phyloP scores from a whole-genome alignment of 176 grass and related monocot species.

The Dendrocalamus sinicus region DNA sequence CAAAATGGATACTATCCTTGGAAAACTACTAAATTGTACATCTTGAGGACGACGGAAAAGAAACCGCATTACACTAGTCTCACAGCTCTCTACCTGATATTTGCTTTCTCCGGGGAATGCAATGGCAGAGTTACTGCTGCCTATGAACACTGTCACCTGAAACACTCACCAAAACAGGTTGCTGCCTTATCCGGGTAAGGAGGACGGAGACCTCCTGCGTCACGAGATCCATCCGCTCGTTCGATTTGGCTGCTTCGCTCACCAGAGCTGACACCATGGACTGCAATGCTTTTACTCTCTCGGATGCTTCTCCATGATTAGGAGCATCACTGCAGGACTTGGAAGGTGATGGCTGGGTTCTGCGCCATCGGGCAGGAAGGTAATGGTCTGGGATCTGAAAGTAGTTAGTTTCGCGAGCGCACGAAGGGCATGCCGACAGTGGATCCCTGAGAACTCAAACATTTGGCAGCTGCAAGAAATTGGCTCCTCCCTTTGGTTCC shows the following conservation, averaged over 20 bases:
- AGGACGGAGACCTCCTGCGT: constrained; percentile 58
- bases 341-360: constrained; percentile 29
- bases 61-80: neutral
- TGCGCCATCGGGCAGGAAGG: constrained; percentile 59
- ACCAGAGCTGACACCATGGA: constrained; percentile 57
- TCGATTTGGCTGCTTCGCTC: constrained; percentile 65
- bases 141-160: constrained; percentile 33
- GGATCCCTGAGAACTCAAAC: constrained; percentile 66
- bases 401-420: constrained; percentile 61
- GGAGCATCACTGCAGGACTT: constrained; percentile 26
- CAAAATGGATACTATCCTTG: neutral
- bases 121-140: neutral
- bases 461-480: constrained; percentile 76
- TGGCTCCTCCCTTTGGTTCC: constrained; percentile 60
- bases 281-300: constrained; percentile 49
- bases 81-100: neutral
- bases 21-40: neutral
- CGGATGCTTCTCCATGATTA: constrained; percentile 34
- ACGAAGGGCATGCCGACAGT: constrained; percentile 62
- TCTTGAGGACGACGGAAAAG: neutral
- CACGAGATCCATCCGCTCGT: constrained; percentile 62
- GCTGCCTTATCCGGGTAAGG: constrained; percentile 52
- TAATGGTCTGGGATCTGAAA: constrained; percentile 71
- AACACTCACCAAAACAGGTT: constrained; percentile 13
- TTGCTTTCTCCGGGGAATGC: constrained; percentile 15